Percentiles rank a stretch among this genome's conserved stretches.
Evolutionary conservation across 2,329 filamentous ascomycete genomes (phyloP).

Genomic region (Fusarium paranaense): DNA sequence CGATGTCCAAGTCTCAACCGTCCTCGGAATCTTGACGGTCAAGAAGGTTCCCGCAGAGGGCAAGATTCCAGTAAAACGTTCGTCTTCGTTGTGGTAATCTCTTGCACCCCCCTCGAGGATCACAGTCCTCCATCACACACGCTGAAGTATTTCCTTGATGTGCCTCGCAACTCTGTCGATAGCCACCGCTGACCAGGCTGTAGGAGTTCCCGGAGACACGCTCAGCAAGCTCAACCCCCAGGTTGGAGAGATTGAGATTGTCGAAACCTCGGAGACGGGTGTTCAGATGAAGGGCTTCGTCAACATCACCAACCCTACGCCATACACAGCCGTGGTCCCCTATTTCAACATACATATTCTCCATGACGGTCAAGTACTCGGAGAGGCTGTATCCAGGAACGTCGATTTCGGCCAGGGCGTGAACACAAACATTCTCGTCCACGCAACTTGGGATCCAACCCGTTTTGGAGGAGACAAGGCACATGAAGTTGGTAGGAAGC

Average conservation of each 20-base stretch:
- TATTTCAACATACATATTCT: conserved; percentile 81
- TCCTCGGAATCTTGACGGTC: conserved; percentile 82
- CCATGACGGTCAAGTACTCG: conserved; percentile 79
- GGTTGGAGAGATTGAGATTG: conserved; percentile 77
- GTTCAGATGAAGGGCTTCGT: conserved; percentile 77
- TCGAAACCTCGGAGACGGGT: conserved; percentile 77
- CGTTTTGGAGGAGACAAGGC: conserved; percentile 70
- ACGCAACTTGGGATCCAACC: conserved; percentile 79
- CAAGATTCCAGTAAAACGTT: conserved; percentile 92
- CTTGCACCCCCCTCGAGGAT: conserved; percentile 43
- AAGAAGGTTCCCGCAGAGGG: conserved; percentile 89
- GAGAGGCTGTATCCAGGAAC: conserved; percentile 76
- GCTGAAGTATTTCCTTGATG: conserved; percentile 47
- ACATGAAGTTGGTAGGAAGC: conserved; percentile 71
- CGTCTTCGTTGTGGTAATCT: conserved; percentile 68
- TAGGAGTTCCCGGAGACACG: conserved; percentile 70
- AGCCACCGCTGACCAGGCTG: conserved; percentile 49
- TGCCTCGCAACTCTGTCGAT: conserved; percentile 37
- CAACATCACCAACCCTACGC: conserved; percentile 91
- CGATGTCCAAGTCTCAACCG: conserved; percentile 84
- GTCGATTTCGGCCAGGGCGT: conserved; percentile 74
- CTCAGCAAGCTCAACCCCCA: conserved; percentile 67
- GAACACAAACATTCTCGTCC: conserved; percentile 77
- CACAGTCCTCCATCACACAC: conserved; percentile 35
- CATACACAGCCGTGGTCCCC: conserved; percentile 85